These are phyloP conservation scores for Artomyces pyxidatus DNA, from an alignment of 768 basidiomycete species.

Conservation along the genomic window DNA sequence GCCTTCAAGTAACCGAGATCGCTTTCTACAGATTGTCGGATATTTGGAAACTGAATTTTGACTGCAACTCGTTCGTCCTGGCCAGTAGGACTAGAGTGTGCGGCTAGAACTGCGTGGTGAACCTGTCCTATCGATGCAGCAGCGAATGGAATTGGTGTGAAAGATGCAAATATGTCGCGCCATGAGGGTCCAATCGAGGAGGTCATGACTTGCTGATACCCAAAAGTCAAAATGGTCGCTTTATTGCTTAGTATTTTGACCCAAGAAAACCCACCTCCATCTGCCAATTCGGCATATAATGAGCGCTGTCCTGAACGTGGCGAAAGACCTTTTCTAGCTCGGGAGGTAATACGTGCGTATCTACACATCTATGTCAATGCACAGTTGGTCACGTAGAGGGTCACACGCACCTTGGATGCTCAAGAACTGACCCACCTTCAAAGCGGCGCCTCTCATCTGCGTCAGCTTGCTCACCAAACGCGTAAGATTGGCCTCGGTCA, in stretches of 20 bases:
- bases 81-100: slow-evolving; percentile 45
- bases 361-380: slow-evolving; percentile 30
- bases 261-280: slow-evolving; percentile 82
- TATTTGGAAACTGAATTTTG: slow-evolving; percentile 95
- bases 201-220: slow-evolving; percentile 54
- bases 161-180: slow-evolving; percentile 59
- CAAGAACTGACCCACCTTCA: slow-evolving; percentile 96
- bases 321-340: slow-evolving; percentile 86
- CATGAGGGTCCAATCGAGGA: slow-evolving; percentile 72
- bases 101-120: slow-evolving; percentile 61
- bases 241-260: too few species aligned
- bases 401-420: slow-evolving; percentile 74
- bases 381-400: not conserved
- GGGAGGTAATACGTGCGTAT: slow-evolving; percentile 80
- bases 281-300: slow-evolving; percentile 99
- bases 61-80: slow-evolving; percentile 56
- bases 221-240: not conserved
- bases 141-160: slow-evolving; percentile 84
- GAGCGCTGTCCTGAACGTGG: slow-evolving; percentile 87
- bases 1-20: slow-evolving; percentile 83
- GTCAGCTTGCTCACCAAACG: slow-evolving; percentile 89
- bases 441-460: slow-evolving; percentile 91
- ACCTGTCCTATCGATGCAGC: slow-evolving; percentile 98
- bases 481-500: slow-evolving; percentile 87
- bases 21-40: slow-evolving; percentile 76